Evolutionary conservation across 1,139 yeast species (phyloP).

Genomic region (Entelexis paramagnoliae): DNA sequence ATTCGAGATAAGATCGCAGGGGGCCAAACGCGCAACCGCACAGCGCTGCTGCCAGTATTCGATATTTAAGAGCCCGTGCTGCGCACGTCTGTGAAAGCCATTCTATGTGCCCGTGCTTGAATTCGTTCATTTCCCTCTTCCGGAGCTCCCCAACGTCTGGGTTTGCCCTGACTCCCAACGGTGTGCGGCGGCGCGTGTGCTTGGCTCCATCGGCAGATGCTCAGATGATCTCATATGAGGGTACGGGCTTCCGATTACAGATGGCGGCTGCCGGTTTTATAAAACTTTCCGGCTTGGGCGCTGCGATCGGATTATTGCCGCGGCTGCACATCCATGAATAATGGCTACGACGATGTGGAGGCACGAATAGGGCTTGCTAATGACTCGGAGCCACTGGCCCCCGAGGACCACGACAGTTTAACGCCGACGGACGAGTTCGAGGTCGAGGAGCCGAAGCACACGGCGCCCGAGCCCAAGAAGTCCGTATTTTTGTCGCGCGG

Average conservation of each 20-base stretch:
- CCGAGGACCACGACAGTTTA: background rate
- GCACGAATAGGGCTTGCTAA: background rate
- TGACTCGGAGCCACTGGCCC: background rate
- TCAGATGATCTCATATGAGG: slow-evolving; percentile 2
- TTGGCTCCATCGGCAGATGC: background rate
- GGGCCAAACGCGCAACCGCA: background rate
- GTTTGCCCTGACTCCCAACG: too few relatives aligned
- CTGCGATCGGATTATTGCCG: background rate
- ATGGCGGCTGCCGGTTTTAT: background rate
- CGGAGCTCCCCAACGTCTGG: too few relatives aligned
- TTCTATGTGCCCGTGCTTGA: too few relatives aligned
- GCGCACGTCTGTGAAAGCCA: too few relatives aligned
- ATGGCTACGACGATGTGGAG: background rate
- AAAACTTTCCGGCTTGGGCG: background rate
- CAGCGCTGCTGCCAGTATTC: too few relatives aligned
- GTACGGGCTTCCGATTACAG: background rate
- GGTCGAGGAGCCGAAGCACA: slow-evolving; percentile 5
- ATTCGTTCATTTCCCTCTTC: too few relatives aligned
- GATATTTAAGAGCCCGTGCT: too few relatives aligned
- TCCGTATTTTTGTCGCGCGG: slow-evolving; percentile 14
- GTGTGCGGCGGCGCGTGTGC: too few relatives aligned
- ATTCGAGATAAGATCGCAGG: background rate
- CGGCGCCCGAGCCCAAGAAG: background rate
- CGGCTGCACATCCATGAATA: background rate
- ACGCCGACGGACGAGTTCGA: slow-evolving; percentile 6